phyloP scores from a whole-genome alignment of 2,329 filamentous ascomycete genomes.

The Fusarium sp. region DNA sequence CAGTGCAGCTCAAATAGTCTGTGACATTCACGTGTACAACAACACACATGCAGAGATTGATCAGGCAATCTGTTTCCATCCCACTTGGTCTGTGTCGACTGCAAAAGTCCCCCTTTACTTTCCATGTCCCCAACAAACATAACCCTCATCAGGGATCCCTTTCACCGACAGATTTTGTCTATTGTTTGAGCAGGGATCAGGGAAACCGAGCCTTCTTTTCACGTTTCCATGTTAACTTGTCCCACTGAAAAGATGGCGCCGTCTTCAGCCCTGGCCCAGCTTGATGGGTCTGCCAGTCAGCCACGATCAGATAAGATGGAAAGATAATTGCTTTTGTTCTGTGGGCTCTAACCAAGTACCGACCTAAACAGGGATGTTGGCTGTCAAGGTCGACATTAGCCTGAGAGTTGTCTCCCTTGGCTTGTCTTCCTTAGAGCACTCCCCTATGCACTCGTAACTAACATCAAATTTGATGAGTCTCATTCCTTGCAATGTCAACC shows the following conservation, averaged over 20 bases:
- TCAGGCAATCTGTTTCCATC: slow-evolving; percentile 13
- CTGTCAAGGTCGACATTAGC: slow-evolving; percentile 22
- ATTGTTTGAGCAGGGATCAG: slow-evolving; percentile 8
- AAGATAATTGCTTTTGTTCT: slow-evolving; percentile 33
- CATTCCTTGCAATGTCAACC: slow-evolving; percentile 14
- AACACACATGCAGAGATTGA: slow-evolving; percentile 7
- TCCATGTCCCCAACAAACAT: slow-evolving; percentile 7
- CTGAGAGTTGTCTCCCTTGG: background rate
- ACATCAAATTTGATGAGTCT: background rate
- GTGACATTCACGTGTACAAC: slow-evolving; percentile 6
- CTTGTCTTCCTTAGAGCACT: background rate
- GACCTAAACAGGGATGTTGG: slow-evolving; percentile 11
- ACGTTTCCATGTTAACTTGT: slow-evolving; percentile 2
- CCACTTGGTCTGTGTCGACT: slow-evolving; percentile 22
- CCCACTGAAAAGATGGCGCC: slow-evolving; percentile 7
- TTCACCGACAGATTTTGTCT: slow-evolving; percentile 34
- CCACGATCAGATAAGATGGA: slow-evolving; percentile 48
- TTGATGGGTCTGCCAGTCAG: slow-evolving; percentile 28
- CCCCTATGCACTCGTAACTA: slow-evolving; percentile 1
- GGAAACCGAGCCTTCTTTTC: slow-evolving; percentile 25
- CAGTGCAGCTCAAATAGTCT: slow-evolving; percentile 6
- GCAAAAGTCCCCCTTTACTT: slow-evolving; percentile 17
- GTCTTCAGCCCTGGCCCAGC: slow-evolving; percentile 31
- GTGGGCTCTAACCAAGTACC: slow-evolving; percentile 35
- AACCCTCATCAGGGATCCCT: slow-evolving; percentile 17